Conservation (phyloP, 2,329 filamentous ascomycete species). For the Penicillium sp. region DNA sequence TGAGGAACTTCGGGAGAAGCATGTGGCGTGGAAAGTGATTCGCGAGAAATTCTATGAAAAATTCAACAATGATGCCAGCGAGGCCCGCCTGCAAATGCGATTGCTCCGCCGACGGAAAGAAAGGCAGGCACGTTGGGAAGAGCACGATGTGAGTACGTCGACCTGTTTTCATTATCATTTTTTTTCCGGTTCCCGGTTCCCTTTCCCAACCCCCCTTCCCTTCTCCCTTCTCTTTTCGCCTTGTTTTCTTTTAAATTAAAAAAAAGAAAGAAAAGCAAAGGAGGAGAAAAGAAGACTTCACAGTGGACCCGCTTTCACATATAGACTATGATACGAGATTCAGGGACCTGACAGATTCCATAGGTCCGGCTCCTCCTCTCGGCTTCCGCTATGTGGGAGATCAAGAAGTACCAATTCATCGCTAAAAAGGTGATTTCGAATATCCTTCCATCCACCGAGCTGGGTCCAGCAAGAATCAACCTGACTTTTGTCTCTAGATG, state of each 20-base stretch:
- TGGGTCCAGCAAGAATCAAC: not conserved
- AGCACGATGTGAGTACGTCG: conserved; percentile 42
- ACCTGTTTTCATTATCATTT: conserved; percentile 1
- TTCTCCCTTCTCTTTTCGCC: not conserved
- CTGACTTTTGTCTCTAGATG: conserved; percentile 14
- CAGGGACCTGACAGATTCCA: too few relatives aligned
- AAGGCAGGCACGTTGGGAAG: conserved; percentile 33
- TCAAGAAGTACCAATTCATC: conserved; percentile 35
- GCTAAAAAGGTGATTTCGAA: conserved; percentile 32
- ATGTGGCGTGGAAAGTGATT: conserved; percentile 35
- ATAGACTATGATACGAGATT: too few relatives aligned
- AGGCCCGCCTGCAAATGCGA: conserved; percentile 40
- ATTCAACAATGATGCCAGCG: conserved; percentile 35
- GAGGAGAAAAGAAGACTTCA: too few relatives aligned
- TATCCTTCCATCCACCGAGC: too few relatives aligned
- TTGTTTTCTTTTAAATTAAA: not conserved
- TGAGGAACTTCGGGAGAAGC: conserved; percentile 32
- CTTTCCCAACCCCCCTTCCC: too few relatives aligned
- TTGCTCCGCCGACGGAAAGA: conserved; percentile 34
- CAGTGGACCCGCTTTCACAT: too few relatives aligned
- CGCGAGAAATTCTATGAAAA: conserved; percentile 31
- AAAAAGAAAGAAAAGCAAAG: too few relatives aligned
- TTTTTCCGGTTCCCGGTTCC: too few relatives aligned
- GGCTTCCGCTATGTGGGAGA: conserved; percentile 34
- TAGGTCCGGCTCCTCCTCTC: conserved; percentile 33